Percentiles rank a stretch among this genome's conserved stretches.
These are phyloP conservation scores for Clitopilus passeckerianus DNA, from an alignment of 768 basidiomycete species.

Conservation along the genomic window DNA sequence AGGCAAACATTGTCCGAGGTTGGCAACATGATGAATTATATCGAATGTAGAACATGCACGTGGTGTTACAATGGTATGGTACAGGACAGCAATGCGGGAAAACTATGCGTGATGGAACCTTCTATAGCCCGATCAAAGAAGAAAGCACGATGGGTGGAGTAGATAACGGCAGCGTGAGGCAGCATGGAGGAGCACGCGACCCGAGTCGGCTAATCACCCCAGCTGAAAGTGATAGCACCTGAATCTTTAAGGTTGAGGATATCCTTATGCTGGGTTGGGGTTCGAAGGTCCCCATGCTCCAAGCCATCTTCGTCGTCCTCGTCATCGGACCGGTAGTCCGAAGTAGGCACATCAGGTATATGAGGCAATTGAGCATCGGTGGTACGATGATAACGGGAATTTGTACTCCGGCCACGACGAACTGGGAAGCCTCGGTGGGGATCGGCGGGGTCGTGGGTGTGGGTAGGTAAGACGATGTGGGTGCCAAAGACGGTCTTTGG, in stretches of 20 bases:
- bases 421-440: not conserved
- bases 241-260: constrained; percentile 16
- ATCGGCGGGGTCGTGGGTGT: not conserved
- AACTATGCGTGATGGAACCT: too few species aligned
- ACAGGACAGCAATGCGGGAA: too few species aligned
- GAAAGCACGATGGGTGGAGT: not conserved
- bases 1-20: too few species aligned
- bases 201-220: constrained; percentile 17
- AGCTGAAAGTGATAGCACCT: constrained; percentile 22
- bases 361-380: not conserved
- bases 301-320: not conserved
- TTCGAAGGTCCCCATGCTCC: not conserved
- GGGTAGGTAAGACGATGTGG: not conserved
- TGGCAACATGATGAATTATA: too few species aligned
- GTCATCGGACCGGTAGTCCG: not conserved
- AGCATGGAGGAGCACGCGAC: not conserved
- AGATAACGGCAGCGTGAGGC: not conserved
- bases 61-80: too few species aligned
- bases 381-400: not conserved
- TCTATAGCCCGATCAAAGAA: not conserved
- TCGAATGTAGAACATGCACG: too few species aligned
- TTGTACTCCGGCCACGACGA: not conserved
- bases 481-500: not conserved
- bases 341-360: not conserved
- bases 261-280: constrained; percentile 4